phyloP scores from a whole-genome alignment of 345 rosid genomes.

The Syzygium aromaticum region DNA sequence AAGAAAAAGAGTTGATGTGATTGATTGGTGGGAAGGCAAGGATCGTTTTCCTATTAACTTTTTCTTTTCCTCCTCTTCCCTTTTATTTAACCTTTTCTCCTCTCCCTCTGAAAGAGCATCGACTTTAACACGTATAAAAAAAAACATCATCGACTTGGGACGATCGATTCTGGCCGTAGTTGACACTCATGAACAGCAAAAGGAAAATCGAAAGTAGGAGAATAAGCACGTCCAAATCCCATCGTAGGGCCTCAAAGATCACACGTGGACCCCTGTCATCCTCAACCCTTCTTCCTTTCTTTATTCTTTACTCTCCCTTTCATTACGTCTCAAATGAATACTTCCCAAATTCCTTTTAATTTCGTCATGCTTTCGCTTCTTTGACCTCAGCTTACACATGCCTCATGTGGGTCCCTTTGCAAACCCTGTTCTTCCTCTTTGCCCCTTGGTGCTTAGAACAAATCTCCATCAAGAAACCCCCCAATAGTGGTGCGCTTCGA shows the following conservation, averaged over 20 bases:
- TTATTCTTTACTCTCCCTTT: neutral
- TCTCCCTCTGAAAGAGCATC: constrained; percentile 9
- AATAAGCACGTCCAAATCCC: constrained; percentile 10
- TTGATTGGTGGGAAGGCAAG: constrained; percentile 7
- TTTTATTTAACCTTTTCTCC: neutral
- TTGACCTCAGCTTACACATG: constrained; percentile 27
- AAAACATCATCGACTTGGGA: neutral
- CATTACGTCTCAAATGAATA: neutral
- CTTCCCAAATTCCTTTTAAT: neutral
- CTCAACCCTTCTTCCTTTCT: neutral
- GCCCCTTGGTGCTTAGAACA: neutral
- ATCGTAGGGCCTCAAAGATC: constrained; percentile 37
- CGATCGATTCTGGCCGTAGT: constrained; percentile 6
- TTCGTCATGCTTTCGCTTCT: constrained; percentile 60
- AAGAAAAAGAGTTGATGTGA: constrained; percentile 1
- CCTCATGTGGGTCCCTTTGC: neutral
- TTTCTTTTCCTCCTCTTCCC: neutral
- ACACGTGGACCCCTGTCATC: constrained; percentile 39
- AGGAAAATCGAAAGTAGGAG: neutral
- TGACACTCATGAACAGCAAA: constrained; percentile 5
- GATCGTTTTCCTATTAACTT: neutral
- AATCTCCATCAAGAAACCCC: constrained; percentile 6
- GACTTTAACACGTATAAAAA: constrained; percentile 18
- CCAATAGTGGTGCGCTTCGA: constrained; percentile 46
- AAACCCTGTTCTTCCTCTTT: neutral